Base-by-base conservation (phyloP, 495 filamentous ascomycete genomes). In the Rostrohypoxylon terebratum region DNA sequence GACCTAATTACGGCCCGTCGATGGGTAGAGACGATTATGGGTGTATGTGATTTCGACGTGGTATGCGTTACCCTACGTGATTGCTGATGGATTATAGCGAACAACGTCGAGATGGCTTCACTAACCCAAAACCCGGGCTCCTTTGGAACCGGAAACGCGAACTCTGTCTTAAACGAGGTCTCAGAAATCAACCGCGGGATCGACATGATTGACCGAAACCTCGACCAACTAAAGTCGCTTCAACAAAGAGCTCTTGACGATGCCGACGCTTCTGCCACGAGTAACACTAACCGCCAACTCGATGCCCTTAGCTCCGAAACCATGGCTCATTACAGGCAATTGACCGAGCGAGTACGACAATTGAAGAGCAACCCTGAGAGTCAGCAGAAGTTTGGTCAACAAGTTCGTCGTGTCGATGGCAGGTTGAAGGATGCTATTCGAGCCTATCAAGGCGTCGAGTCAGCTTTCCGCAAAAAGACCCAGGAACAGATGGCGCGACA, bases 401-500 rank as follows among this genome's bases (percentile, higher is more conserved):
- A 97, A 82, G 90, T 97, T 66, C 90, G 90, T 59, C 88, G 88
- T 47, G 87, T 93, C 55, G 93, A 95, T 76, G 84, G 91, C n/a
- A 87, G 91, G 63, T 83, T 97, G 60, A 91, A 93, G 80, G 82
- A 83, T 66, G 90, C 92, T 51, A 92, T 97, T 78, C 87, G 92
- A 62, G 84, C 88, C 53, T 98, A 94, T 83, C 93, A 94, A 80
- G 84, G 85, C 66, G 81, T 91, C 45, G 94, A 98, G 79, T 84
- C 85, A 1, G 86, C 89, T 34, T 97, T 92, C 84, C 87, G 90
- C 72, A 89, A 91, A 79, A 89, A 90, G 71, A 84, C 93, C n/a
- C 84, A 90, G 66, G 91, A 91, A 44, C 93, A 96, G 79, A 90
- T 94, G 80, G 92, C 90, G 67, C 88, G 96, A 58, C 94, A 97